Conservation (phyloP, 1,139 yeast genomes). For the Entelexis sorbosivorans region DNA sequence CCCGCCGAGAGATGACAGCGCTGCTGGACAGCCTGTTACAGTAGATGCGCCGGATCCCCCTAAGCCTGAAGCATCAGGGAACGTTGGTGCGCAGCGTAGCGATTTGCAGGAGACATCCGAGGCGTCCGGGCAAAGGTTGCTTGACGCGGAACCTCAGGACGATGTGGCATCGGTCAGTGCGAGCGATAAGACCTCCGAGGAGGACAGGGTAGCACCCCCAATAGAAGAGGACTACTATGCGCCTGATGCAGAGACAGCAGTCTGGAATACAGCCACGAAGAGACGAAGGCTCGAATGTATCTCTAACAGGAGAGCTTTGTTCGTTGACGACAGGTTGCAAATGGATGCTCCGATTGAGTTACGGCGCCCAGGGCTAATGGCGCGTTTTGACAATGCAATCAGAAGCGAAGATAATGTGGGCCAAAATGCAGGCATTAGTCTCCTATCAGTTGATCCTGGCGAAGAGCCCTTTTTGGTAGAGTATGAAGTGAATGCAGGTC, state of each 20-base stretch:
- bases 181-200: not conserved
- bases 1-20: no score
- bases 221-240: conserved; percentile 8
- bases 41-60: no score
- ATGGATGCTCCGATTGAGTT: conserved; percentile 55
- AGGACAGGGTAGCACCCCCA: not conserved
- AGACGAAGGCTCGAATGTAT: conserved; percentile 70
- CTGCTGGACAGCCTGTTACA: no score
- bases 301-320: conserved; percentile 54
- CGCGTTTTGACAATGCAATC: conserved; percentile 28
- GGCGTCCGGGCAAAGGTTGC: not conserved
- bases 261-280: conserved; percentile 57
- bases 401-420: conserved; percentile 11
- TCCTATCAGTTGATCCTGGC: conserved; percentile 8
- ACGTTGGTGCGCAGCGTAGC: not conserved
- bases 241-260: conserved; percentile 46
- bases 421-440: conserved; percentile 3
- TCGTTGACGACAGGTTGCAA: conserved; percentile 48
- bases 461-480: conserved; percentile 52
- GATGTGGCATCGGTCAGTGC: not conserved
- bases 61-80: no score
- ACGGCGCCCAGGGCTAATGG: conserved; percentile 28
- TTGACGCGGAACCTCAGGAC: not conserved
- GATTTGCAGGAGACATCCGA: not conserved
- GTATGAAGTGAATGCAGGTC: conserved; percentile 70